These are phyloP conservation scores for Tolypocladium nubicola DNA, from an alignment of 2,329 filamentous ascomycete species.

Conservation along the genomic window DNA sequence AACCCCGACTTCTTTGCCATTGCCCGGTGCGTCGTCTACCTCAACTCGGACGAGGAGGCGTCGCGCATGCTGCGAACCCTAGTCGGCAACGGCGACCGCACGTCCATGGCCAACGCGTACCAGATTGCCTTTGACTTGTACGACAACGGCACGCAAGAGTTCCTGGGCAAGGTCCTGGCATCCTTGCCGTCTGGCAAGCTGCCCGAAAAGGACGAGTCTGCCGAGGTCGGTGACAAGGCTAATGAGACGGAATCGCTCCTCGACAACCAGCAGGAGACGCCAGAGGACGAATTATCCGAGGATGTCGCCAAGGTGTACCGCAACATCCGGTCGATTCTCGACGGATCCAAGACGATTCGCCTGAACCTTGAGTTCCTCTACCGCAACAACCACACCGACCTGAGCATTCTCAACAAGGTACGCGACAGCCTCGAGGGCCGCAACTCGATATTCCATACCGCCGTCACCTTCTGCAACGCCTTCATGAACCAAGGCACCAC, in stretches of 20 bases:
- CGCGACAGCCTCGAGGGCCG: constrained; percentile 90
- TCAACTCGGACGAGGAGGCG: constrained; percentile 85
- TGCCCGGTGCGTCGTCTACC: constrained; percentile 92
- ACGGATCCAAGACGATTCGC: constrained; percentile 87
- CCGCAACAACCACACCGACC: constrained; percentile 87
- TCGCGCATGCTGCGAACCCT: constrained; percentile 76
- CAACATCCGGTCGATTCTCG: constrained; percentile 59
- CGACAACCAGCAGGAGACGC: constrained; percentile 37
- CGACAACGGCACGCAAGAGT: constrained; percentile 97
- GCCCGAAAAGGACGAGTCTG: constrained; percentile 28
- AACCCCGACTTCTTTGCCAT: constrained; percentile 96
- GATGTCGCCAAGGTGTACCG: constrained; percentile 46
- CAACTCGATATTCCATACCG: constrained; percentile 97
- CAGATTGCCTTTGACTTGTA: constrained; percentile 98
- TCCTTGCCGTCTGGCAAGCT: constrained; percentile 53
- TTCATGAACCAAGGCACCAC: constrained; percentile 99
- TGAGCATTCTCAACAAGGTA: constrained; percentile 89
- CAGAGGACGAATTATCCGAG: constrained; percentile 43
- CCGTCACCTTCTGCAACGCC: constrained; percentile 93
- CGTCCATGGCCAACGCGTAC: constrained; percentile 78
- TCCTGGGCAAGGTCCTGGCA: constrained; percentile 78
- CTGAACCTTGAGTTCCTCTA: constrained; percentile 95
- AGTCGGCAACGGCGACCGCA: constrained; percentile 66
- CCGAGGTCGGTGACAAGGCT: constrained; percentile 32
- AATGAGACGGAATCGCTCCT: constrained; percentile 39